Percentiles rank a stretch among this genome's conserved stretches.
These are phyloP conservation scores for Toxoplasma gondii DNA, from an alignment of 169 alveolate species.

Conservation along the genomic window DNA sequence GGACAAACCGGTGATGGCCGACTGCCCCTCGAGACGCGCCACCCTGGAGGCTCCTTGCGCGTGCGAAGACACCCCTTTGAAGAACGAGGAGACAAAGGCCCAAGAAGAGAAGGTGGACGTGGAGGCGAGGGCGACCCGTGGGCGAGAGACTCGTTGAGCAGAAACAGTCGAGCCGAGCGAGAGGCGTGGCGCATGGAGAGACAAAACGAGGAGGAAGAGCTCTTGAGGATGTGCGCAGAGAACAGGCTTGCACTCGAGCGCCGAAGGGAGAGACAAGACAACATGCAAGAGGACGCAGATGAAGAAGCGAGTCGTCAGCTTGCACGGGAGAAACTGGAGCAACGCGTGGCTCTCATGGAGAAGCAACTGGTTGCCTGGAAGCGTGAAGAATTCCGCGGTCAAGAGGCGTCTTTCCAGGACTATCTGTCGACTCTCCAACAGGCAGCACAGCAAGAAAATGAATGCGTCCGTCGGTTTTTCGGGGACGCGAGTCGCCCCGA, in stretches of 20 bases:
- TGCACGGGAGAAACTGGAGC: not conserved
- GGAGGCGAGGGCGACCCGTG: too few relatives aligned
- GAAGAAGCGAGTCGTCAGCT: not conserved
- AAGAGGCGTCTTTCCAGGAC: not conserved
- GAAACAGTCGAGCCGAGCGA: too few relatives aligned
- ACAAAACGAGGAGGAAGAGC: not conserved
- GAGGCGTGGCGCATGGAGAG: too few relatives aligned
- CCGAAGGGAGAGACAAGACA: not conserved
- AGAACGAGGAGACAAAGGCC: too few relatives aligned
- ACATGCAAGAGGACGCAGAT: not conserved
- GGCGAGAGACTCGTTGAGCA: too few relatives aligned
- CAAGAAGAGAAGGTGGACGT: too few relatives aligned
- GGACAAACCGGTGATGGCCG: too few relatives aligned
- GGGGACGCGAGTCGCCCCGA: too few relatives aligned
- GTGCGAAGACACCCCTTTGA: too few relatives aligned
- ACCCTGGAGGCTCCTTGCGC: too few relatives aligned
- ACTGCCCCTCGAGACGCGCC: too few relatives aligned
- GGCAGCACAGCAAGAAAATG: not conserved
- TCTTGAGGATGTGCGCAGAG: not conserved
- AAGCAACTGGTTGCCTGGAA: not conserved
- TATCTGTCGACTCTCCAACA: not conserved
- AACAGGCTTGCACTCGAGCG: not conserved
- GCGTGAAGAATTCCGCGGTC: not conserved
- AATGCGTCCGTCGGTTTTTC: not conserved
- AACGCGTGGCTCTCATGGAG: slow-evolving; percentile 17